phyloP scores from a whole-genome alignment of 768 basidiomycete genomes.

The Pulveroboletus sp. region DNA sequence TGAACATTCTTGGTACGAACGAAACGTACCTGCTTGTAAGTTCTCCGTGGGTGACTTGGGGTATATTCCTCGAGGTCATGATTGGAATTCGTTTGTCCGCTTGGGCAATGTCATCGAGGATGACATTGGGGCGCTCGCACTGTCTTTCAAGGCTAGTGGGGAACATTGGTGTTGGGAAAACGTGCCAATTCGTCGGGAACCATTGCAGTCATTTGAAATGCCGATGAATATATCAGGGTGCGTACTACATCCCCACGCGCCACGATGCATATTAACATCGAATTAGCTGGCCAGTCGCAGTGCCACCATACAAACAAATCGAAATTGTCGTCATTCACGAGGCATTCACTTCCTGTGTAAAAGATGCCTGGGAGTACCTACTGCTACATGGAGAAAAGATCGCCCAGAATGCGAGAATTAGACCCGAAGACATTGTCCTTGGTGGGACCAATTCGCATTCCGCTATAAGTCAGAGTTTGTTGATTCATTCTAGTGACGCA shows the following conservation, averaged over 20 bases:
- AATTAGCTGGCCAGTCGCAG: conserved; percentile 42
- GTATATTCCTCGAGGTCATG: conserved; percentile 35
- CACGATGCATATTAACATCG: not conserved
- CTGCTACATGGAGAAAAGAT: conserved; percentile 32
- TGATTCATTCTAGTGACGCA: conserved; percentile 34
- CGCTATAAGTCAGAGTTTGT: not conserved
- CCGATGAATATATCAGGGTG: conserved; percentile 33
- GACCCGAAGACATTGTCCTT: conserved; percentile 41
- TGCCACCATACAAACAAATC: conserved; percentile 35
- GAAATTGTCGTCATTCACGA: conserved; percentile 40
- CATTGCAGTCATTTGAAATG: conserved; percentile 34
- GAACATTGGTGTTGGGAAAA: conserved; percentile 39
- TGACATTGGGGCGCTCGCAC: conserved; percentile 19
- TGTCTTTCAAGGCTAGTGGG: conserved; percentile 26
- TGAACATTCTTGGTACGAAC: conserved; percentile 40
- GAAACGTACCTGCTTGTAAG: conserved; percentile 37
- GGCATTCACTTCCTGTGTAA: conserved; percentile 21
- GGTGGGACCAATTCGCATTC: conserved; percentile 30
- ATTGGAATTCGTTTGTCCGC: conserved; percentile 37
- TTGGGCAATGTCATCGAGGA: conserved; percentile 39
- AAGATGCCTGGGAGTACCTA: conserved; percentile 39
- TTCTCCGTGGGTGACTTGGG: conserved; percentile 45
- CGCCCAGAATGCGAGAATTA: conserved; percentile 31
- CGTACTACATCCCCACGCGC: conserved; percentile 7
- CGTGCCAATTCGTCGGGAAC: conserved; percentile 24